These are phyloP conservation scores for Russula emetica DNA, from an alignment of 768 basidiomycete species.

Conservation along the genomic window DNA sequence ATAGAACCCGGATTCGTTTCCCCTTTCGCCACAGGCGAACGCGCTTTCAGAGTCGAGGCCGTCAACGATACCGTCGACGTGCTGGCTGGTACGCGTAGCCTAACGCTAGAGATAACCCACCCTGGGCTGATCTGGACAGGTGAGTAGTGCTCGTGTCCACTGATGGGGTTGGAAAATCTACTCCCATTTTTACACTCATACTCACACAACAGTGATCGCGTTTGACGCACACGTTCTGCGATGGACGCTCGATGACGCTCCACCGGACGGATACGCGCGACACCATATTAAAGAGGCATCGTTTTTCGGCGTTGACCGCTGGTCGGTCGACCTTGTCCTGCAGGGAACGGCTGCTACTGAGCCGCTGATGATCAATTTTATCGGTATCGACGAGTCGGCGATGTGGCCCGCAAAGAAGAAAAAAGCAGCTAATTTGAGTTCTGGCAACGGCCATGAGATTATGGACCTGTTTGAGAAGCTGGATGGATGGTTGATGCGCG, in stretches of 20 bases:
- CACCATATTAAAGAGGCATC: conserved; percentile 93
- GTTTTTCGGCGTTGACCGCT: conserved; percentile 71
- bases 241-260: conserved; percentile 79
- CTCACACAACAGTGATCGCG: conserved; percentile 55
- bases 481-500: conserved; percentile 68
- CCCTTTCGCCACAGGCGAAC: conserved; percentile 30
- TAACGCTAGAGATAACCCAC: conserved; percentile 69
- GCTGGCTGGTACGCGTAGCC: conserved; percentile 56
- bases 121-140: conserved; percentile 87
- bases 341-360: conserved; percentile 33
- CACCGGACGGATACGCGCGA: conserved; percentile 67
- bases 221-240: conserved; percentile 86
- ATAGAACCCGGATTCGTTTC: conserved; percentile 37
- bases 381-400: conserved; percentile 76
- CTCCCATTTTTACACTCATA: neutral
- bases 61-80: conserved; percentile 53
- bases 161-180: neutral
- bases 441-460: conserved; percentile 42
- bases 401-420: conserved; percentile 72
- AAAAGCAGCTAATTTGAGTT: neutral
- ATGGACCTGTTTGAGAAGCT: conserved; percentile 69
- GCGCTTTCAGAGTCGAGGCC: conserved; percentile 52
- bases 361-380: conserved; percentile 54
- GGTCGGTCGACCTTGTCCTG: conserved; percentile 68
- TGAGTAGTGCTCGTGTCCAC: conserved; percentile 31